Evolutionary conservation across 2,329 filamentous ascomycete genomes (phyloP), one percentile per base, ranked within the genome.

Genomic region (Pseudocercospora vitis): DNA sequence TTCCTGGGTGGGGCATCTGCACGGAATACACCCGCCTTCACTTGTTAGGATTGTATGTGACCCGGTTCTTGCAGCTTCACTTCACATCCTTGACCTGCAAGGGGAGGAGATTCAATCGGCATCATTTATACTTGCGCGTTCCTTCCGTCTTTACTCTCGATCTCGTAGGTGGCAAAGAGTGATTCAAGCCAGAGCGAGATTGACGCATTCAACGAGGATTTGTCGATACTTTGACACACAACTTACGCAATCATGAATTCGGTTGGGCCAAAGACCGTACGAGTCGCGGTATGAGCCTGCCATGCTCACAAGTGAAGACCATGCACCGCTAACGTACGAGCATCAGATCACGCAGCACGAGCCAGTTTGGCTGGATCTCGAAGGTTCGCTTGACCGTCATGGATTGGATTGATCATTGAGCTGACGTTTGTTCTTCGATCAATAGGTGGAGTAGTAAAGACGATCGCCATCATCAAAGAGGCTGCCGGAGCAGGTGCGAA

Each of bases 351-450:
- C 80, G 0, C 82, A 86, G 63, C 76, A 78, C 4, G 83, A 85
- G 65, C 81, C 82, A 0, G 75, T 72, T 1, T 86, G 82, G 81
- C 73, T 86, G 6, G 79, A 86, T 60, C 74, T 86, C 2, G 70
- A 76, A 6, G 77, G 66, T 0, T 73, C 76, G 1, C 77, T 85
- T 1, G 65, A 40, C 6, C 11, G 11, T 40, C 19, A 8, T 39
- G 7, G 12, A 5, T 9, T 19, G 35, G 12, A 19, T 18, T 21
- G 11, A 12, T 14, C 35, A 21, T 11, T 19, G 8, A n/a, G 35
- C 35, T 40, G 35, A 40, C 23, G 18, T 12, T 19, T 19, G 19
- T 21, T 12, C 18, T 3, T 40, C 18, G 8, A 40, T 21, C 5
- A 40, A 40, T 11, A 40, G 35, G 35, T n/a, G 18, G 35, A 19